Evolutionary conservation across 1,284 basidiomycete genomes (phyloP).

Genomic region (Ustilago loliicola): DNA sequence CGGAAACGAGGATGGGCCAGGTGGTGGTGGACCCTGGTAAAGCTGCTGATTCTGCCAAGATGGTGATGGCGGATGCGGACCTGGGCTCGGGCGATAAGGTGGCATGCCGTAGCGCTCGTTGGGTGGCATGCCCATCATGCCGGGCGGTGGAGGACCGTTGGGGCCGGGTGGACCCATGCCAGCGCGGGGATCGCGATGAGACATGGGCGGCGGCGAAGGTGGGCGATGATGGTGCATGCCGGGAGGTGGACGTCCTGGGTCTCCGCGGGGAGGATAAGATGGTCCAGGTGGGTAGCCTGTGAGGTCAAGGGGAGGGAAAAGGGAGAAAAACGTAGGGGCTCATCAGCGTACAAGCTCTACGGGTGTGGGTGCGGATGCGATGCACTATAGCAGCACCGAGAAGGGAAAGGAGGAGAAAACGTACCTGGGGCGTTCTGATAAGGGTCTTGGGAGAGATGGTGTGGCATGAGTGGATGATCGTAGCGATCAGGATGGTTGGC

Average conservation of each 20-base stretch:
- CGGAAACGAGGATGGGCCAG: conserved; percentile 33
- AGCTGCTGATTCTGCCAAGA: conserved; percentile 54
- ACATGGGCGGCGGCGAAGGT: conserved; percentile 45
- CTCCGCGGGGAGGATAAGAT: conserved; percentile 36
- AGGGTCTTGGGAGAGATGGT: conserved; percentile 46
- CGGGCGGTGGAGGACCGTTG: conserved; percentile 41
- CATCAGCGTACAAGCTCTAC: not conserved
- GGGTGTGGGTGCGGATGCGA: not conserved
- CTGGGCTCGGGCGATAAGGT: conserved; percentile 39
- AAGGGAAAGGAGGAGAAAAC: conserved; percentile 5
- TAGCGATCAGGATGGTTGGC: conserved; percentile 46
- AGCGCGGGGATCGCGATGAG: conserved; percentile 45
- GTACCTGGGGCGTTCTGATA: conserved; percentile 49
- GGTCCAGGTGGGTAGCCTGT: conserved; percentile 46
- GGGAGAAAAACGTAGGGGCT: not conserved
- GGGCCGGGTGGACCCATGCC: conserved; percentile 41
- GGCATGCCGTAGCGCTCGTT: conserved; percentile 48
- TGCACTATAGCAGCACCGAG: not conserved
- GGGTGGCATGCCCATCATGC: conserved; percentile 50
- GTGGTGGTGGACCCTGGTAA: conserved; percentile 39
- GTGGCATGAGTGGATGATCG: conserved; percentile 52
- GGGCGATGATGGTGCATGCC: conserved; percentile 50
- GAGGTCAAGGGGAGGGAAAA: not conserved
- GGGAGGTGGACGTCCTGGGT: conserved; percentile 36
- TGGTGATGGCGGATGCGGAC: conserved; percentile 45